Base-by-base conservation (phyloP, 2,329 filamentous ascomycete species). In the Nothopassalora personata region DNA sequence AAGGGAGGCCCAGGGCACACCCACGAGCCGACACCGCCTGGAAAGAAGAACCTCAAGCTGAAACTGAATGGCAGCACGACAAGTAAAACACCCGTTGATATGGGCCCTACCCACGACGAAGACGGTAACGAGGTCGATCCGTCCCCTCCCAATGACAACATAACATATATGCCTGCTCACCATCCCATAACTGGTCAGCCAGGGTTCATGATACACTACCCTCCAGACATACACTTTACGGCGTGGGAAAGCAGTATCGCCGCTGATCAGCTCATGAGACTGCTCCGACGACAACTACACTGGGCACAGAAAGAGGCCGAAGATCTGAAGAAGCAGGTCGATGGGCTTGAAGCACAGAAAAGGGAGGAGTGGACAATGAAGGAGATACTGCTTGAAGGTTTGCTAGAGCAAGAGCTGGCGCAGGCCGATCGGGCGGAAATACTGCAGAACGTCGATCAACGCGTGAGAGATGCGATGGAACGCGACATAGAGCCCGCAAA, bases 281-380 rank as follows among this genome's bases (percentile, higher is more conserved):
- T 84, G 19, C 70, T 85, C 5, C 75, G 80, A 53, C 82, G 85
- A 66, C 87, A 93, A 71, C 74, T 89, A 18, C 84, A 86, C 64
- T 92, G 88, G 87, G 86, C 87, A 0, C 82, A 86, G 64, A 81
- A 85, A 60, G 86, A 92, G 54, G 78, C 80, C 58, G 85, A 88
- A 54, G 74, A 79, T 43, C 77, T 94, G 53, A 82, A 81, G 66
- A 78, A 77, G 56, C 86, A 91, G 71, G 84, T 86, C 65, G 84
- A 86, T 63, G 76, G 77, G 47, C 81, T 88, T 72, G 88, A 93
- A 72, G 82, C 83, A 36, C 68, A 80, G 11, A 86, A 88, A 73
- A 84, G 84, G 71, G 80, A 85, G 62, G 88, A 91, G 70, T 94
- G 90, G 90, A 77, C 85, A 13, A 85, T 89, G 74, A 93, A 93